These are phyloP conservation scores for Scutellaria galericulata DNA, from an alignment of 257 asterid species.

Conservation along the genomic window DNA sequence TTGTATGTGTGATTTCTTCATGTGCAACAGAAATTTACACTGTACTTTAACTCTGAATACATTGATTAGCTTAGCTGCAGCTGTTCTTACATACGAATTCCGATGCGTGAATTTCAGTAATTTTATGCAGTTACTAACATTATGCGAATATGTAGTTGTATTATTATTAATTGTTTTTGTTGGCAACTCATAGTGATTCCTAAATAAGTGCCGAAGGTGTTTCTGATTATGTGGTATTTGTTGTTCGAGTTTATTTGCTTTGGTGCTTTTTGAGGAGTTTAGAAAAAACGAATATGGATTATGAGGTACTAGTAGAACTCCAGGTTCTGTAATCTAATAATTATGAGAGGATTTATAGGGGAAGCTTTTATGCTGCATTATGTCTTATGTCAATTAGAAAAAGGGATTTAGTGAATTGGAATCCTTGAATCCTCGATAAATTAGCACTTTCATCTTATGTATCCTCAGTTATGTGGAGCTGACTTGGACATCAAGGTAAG, in stretches of 20 bases:
- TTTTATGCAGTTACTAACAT: not conserved
- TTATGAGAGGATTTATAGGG: conserved; percentile 15
- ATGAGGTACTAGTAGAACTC: not conserved
- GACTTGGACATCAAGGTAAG: too few species aligned
- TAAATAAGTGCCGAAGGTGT: conserved; percentile 13
- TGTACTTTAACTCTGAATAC: not conserved
- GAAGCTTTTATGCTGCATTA: conserved; percentile 3
- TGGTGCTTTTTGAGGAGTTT: not conserved
- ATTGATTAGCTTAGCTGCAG: conserved; percentile 9
- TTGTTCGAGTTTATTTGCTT: not conserved
- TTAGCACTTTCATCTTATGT: not conserved
- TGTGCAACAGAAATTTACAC: not conserved
- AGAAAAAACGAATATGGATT: not conserved
- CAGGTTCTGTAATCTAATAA: not conserved
- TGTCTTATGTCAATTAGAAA: not conserved
- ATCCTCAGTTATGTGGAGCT: not conserved
- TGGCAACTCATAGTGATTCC: not conserved
- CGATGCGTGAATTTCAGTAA: not conserved
- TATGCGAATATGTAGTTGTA: not conserved
- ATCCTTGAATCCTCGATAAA: not conserved
- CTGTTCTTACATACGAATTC: not conserved
- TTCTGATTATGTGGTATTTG: not conserved
- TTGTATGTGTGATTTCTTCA: not conserved
- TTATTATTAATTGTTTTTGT: not conserved
- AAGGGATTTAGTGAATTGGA: conserved; percentile 4